Conservation (phyloP, 1,139 yeast genomes). For the Kurtzmaniella quercitrusa region DNA sequence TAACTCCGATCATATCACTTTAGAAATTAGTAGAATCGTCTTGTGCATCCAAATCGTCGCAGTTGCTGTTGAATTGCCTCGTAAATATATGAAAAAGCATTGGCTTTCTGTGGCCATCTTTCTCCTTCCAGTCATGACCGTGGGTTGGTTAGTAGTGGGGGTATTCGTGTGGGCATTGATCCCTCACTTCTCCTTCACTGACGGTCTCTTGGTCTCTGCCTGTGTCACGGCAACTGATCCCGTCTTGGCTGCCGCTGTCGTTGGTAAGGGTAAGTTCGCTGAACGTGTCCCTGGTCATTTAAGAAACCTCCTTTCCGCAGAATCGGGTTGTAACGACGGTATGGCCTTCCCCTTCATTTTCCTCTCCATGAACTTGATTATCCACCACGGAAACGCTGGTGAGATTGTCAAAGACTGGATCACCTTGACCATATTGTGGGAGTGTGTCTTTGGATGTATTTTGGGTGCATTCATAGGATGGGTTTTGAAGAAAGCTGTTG, state of each 20-base stretch:
- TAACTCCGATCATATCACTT: conserved; percentile 76
- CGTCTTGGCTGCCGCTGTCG: conserved; percentile 95
- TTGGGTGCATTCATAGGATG: conserved; percentile 80
- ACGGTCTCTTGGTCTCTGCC: conserved; percentile 78
- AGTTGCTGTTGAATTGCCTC: conserved; percentile 94
- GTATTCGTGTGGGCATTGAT: conserved; percentile 80
- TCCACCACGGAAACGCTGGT: conserved; percentile 60
- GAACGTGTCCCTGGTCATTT: conserved; percentile 94
- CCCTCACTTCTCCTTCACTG: conserved; percentile 76
- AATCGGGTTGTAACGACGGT: conserved; percentile 96
- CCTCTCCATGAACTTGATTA: conserved; percentile 63
- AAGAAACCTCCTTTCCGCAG: conserved; percentile 84
- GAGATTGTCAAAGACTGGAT: conserved; percentile 85
- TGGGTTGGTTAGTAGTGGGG: conserved; percentile 89
- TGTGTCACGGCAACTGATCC: conserved; percentile 98
- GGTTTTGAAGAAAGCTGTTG: conserved; percentile 65
- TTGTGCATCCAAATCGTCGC: conserved; percentile 93
- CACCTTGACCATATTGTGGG: conserved; percentile 74
- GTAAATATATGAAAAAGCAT: conserved; percentile 86
- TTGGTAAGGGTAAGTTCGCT: conserved; percentile 97
- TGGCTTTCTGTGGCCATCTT: conserved; percentile 80
- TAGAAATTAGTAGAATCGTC: conserved; percentile 85
- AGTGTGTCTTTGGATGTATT: conserved; percentile 79
- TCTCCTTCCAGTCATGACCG: conserved; percentile 88
- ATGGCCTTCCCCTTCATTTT: conserved; percentile 96